Evolutionary conservation across 1,139 yeast genomes (phyloP), one percentile per base, ranked within the genome.

Genomic region (Protomyces lactucae-debilis): DNA sequence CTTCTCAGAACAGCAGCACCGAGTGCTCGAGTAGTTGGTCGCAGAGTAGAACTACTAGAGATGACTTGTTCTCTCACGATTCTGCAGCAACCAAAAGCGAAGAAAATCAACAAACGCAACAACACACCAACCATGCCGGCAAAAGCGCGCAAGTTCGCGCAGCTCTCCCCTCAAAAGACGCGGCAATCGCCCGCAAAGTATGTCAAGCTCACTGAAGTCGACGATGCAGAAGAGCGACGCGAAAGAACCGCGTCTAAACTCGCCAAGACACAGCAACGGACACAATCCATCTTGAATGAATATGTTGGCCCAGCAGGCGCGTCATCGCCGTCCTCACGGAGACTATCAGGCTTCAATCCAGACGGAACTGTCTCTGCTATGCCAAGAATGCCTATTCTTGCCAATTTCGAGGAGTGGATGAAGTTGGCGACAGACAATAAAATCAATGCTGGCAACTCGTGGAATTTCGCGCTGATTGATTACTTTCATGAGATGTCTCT

Each of bases 341-440:
- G 48, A 10, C 10, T 43, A 5, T 43, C 48, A 21, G 48, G 48
- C 0, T 43, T 43, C 48, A 43, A 43, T 18, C 48, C 48, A 18
- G 48, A 43, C 9, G 48, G 48, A 2, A 43, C 57, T 9, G 37
- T 55, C n/a, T 55, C 63, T 39, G 46, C 55, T 5, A 46, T 54
- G 39, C 60, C 68, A 36, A 75, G 76, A 9, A 77, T 79, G 74
- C 78, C 82, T 71, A 69, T 74, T 5, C 68, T 76, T 66, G 87
- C 86, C 9, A 90, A 90, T 71, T 90, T 89, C 74, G 96, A 91
- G 72, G 93, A 88, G 75, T 88, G 95, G 91, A 88, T 90, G 80
- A 87, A 85, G 73, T 80, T 88, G 76, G 90, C 95, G n/a, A 88
- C 95, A 0, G 95, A 88, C 73, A 91, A 90, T 74, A 77, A 79